Base-by-base conservation (phyloP, 441 rosid species). In the Populus hybrid region DNA sequence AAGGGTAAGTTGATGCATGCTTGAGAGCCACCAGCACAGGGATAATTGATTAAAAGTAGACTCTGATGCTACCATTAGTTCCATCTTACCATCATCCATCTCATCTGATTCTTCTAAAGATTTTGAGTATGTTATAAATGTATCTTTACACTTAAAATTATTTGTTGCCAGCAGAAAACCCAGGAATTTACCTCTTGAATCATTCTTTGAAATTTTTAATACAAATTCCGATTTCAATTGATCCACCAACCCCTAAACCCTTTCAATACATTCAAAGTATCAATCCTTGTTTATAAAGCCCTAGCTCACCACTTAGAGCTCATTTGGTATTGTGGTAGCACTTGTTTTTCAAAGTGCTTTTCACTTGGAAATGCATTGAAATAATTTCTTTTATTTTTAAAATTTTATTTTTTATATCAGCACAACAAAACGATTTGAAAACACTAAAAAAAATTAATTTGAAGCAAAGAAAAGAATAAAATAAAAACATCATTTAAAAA, bases 1-100 rank as follows among this genome's bases (percentile, higher is more conserved):
- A 67, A 70, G 69, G 24, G 35, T 34, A 76, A n/a, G 50, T 34
- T 32, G 57, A 71, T 42, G 57, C 64, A 24, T 53, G 69, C 73
- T 64, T 35, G 72, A 61, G 38, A 70, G 68, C 50, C 36, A 28
- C 68, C 38, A 61, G 66, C 42, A 42, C 50, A 8, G 28, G 69
- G 61, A 76, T 21, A 20, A 34, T 59, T 66, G 30, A 63, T 12
- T 10, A 64, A 24, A 30, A 50, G 6, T 11, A 21, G 34, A 21
- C 34, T 34, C 10, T 53, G 28, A 34, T 34, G 18, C 24, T 24
- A 57, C 38, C 21, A 35, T 67, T 53, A 53, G 61, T 53, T 53
- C n/a, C n/a, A 53, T 77, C 65, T 28, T 38, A 64, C 46, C 20
- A 65, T 28, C 36, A 23, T 16, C 50, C 46, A 64, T 66, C 57